Percentiles rank a stretch among this genome's conserved stretches.
These are phyloP conservation scores for Carex pumila DNA, from an alignment of 176 grass and related monocot genomes.

Conservation along the genomic window DNA sequence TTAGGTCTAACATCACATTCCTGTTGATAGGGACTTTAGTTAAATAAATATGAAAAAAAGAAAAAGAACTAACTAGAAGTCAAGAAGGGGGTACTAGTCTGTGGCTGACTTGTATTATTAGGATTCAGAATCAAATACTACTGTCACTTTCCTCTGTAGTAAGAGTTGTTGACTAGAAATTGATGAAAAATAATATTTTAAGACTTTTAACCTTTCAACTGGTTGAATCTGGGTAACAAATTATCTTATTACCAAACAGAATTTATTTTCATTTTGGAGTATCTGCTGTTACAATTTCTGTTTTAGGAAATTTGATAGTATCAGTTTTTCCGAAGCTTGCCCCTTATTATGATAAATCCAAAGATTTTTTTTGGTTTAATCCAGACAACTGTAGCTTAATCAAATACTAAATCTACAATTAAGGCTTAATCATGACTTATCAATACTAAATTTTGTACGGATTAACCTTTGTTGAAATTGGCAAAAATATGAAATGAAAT, in stretches of 20 bases:
- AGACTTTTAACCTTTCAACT: not conserved
- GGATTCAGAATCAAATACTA: not conserved
- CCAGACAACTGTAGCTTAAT: not conserved
- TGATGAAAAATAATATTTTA: not conserved
- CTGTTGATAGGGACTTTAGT: not conserved
- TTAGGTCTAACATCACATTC: conserved; percentile 19
- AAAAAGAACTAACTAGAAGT: no score
- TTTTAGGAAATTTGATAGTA: no score
- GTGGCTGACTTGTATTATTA: conserved; percentile 4
- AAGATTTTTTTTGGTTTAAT: not conserved
- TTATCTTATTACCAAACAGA: not conserved
- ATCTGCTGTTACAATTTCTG: not conserved
- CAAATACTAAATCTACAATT: not conserved
- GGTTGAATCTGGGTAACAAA: not conserved
- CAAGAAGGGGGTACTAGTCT: not conserved
- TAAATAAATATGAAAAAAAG: no score
- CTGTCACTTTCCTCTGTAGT: not conserved
- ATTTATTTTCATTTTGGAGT: not conserved
- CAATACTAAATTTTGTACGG: not conserved
- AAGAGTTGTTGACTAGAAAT: not conserved
- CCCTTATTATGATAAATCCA: not conserved
- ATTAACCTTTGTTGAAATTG: not conserved
- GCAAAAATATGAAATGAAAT: not conserved
- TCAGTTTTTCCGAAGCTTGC: not conserved
- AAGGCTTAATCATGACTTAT: not conserved